Base-by-base conservation (phyloP, 306 rosid species). In the Vigna nakashimae region DNA sequence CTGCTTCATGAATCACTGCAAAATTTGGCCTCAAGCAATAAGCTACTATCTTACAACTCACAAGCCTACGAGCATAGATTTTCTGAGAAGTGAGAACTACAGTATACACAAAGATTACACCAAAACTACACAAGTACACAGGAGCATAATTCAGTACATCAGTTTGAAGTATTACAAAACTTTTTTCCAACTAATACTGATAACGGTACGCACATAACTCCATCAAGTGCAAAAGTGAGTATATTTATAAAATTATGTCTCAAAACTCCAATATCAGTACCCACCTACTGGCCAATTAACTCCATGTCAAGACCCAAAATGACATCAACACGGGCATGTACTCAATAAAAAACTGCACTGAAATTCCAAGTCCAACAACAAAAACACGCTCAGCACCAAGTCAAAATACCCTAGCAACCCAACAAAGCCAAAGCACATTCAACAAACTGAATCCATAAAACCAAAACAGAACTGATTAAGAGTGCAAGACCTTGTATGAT, bases 1-100 rank as follows among this genome's bases (percentile, higher is more conserved):
- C 89, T 7, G 98, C 88, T 79, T 78, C 91, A 79, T 87, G 95
- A 79, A 94, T 90, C 84, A 92, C 97, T 94, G 88, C 86, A 80
- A 69, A 11, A 74, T 76, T 12, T 22, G 34, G 20, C 15, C 63
- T 49, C 55, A 38, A 42, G 51, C 20, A 58, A 80, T 36, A 49
- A 34, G n/a, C 42, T 34, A 34, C 6, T 34, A 34, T 34, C 38
- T 34, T 34, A 34, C 30, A 36, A 36, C 8, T 6, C 42, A 36
- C 9, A 6, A 36, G 7, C 9, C 40, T 36, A 36, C 40, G 8
- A 6, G 9, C 40, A 36, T 36, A 36, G 28, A 48, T 76, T 55
- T 59, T 28, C 66, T n/a, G 9, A 53, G 71, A 26, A 76, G 76
- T 46, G 72, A 80, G 56, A 76, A 71, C 56, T 69, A 80, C 74